A percentile compares a stretch with the other conserved stretches of the same genome.
Evolutionary conservation across 805 yeast species (phyloP).

Genomic region (Candida pseudoglaebosa): DNA sequence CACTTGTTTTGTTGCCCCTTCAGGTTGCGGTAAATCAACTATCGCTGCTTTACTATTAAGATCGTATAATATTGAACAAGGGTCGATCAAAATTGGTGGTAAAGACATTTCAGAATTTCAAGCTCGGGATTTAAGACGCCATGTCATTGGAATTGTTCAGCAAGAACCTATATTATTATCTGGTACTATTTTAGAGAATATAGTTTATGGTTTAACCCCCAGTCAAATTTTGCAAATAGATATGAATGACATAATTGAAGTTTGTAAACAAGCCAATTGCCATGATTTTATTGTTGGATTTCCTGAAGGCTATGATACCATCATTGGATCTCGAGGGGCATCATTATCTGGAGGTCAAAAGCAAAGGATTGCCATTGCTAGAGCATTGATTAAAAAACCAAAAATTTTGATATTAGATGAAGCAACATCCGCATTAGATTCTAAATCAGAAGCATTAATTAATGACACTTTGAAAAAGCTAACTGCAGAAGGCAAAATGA

Average conservation of each 20-base stretch:
- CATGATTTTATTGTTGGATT: conserved; percentile 54
- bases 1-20: conserved; percentile 50
- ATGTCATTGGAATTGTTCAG: conserved; percentile 54
- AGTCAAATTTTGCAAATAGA: conserved; percentile 28
- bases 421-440: conserved; percentile 63
- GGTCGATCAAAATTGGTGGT: conserved; percentile 51
- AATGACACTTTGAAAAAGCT: conserved; percentile 39
- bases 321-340: conserved; percentile 58
- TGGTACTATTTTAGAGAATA: conserved; percentile 54
- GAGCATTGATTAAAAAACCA: conserved; percentile 68
- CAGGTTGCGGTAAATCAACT: conserved; percentile 62
- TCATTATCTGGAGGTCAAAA: conserved; percentile 72
- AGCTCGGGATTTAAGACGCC: conserved; percentile 45
- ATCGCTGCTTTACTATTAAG: conserved; percentile 52
- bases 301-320: conserved; percentile 59
- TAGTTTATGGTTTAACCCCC: conserved; percentile 48
- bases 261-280: conserved; percentile 50
- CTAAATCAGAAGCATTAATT: conserved; percentile 44
- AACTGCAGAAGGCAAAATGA: conserved; percentile 36
- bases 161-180: conserved; percentile 58
- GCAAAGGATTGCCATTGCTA: conserved; percentile 72
- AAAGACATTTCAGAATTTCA: conserved; percentile 44
- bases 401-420: conserved; percentile 63
- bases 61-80: conserved; percentile 47
- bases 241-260: conserved; percentile 41